A percentile compares a stretch with the other conserved stretches of the same genome.
These are phyloP conservation scores for Calonectria pteridis DNA, from an alignment of 2,329 filamentous ascomycete genomes.

Conservation along the genomic window DNA sequence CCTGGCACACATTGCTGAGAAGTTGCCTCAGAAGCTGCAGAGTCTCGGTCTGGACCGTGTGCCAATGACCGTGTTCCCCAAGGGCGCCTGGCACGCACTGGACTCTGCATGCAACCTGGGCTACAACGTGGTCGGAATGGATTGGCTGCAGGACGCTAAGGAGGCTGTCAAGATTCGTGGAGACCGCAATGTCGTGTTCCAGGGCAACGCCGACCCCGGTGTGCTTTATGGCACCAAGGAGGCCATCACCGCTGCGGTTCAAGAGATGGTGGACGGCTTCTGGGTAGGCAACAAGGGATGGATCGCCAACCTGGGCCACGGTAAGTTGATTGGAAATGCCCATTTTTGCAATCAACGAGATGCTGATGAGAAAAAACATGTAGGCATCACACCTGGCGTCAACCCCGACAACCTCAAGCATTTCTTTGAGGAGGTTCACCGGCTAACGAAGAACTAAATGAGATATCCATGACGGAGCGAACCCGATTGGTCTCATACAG, in stretches of 20 bases:
- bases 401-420: slow-evolving; percentile 94
- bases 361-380: slow-evolving; percentile 23
- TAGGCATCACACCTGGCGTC: slow-evolving; percentile 93
- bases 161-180: slow-evolving; percentile 85
- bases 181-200: slow-evolving; percentile 80
- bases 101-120: slow-evolving; percentile 88
- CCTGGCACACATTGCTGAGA: slow-evolving; percentile 83
- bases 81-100: slow-evolving; percentile 96
- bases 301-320: slow-evolving; percentile 97
- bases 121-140: slow-evolving; percentile 93
- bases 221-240: slow-evolving; percentile 87
- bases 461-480: not conserved
- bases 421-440: slow-evolving; percentile 93
- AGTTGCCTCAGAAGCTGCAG: slow-evolving; percentile 80
- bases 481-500: not conserved
- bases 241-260: slow-evolving; percentile 84
- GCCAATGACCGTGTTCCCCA: slow-evolving; percentile 98
- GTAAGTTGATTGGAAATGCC: slow-evolving; percentile 63
- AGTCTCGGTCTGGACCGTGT: slow-evolving; percentile 83
- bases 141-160: slow-evolving; percentile 93
- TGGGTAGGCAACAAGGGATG: slow-evolving; percentile 85
- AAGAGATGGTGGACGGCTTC: slow-evolving; percentile 90
- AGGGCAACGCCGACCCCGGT: slow-evolving; percentile 96
- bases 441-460: slow-evolving; percentile 64
- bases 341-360: not conserved